phyloP scores from a whole-genome alignment of 345 rosid species.

The Crucihimalaya himalaica region DNA sequence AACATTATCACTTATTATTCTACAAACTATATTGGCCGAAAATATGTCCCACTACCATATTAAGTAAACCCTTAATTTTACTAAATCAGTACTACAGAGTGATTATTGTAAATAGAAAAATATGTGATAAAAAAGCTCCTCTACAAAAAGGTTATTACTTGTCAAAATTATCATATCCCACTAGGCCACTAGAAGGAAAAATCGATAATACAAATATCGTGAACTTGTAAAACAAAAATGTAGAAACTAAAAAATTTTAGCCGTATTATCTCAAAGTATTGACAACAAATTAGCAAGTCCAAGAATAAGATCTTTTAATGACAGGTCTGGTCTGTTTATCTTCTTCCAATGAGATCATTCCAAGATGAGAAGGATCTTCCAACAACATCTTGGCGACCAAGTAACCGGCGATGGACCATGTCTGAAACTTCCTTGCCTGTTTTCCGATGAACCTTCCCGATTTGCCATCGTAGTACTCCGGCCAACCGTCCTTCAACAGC shows the following conservation, averaged over 20 bases:
- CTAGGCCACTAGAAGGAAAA: neutral
- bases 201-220: neutral
- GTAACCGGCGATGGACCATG: constrained; percentile 72
- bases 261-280: neutral
- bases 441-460: constrained; percentile 56
- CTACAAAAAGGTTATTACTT: neutral
- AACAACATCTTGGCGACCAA: constrained; percentile 71
- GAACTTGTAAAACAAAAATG: neutral
- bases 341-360: constrained; percentile 68
- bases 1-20: no score
- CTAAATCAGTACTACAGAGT: neutral
- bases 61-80: neutral
- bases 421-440: constrained; percentile 69
- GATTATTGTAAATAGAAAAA: no score
- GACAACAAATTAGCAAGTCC: constrained; percentile 44
- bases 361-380: constrained; percentile 67
- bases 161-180: constrained; percentile 10
- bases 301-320: constrained; percentile 62
- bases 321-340: constrained; percentile 63
- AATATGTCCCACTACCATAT: no score
- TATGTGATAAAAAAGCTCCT: neutral
- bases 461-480: constrained; percentile 71
- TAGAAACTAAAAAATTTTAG: constrained; percentile 24
- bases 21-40: no score
- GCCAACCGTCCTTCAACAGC: constrained; percentile 64